Evolutionary conservation across 169 alveolate species (phyloP), one percentile per base, ranked within the genome.

Genomic region (Plasmodium inui): DNA sequence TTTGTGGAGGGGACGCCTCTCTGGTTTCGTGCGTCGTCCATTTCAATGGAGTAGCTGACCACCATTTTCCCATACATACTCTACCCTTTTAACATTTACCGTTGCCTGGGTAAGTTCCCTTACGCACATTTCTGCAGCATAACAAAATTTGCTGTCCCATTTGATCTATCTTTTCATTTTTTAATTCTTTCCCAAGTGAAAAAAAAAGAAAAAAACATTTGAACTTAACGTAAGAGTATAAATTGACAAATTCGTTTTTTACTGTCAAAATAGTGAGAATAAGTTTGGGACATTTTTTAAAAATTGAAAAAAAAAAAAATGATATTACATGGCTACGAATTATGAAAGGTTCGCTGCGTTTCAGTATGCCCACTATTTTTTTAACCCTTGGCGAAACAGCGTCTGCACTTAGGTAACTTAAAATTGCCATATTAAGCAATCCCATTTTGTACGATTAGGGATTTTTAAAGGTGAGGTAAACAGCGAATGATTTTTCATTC

Each of bases 121-220:
- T 67, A 19, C 30, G 76, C 14, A 28, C n/a, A 67, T 26, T 67
- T 67, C 22, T 67, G 76, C 37, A 1, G 39, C 17, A 67, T 22
- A 67, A 67, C 37, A 67, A 67, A 50, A 67, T 67, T 67, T 67
- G 37, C 37, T 67, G n/a, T 28, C 76, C 76, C 76, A 67, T 67
- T 28, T 67, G 76, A 67, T 67, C 41, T 26, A 26, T 67, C 1
- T 67, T 67, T 26, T 37, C 17, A 67, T 6, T 67, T 67, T 67
- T 67, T 67, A 22, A 67, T 67, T 67, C 22, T 9, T 67, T 67
- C 37, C 14, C 14, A 19, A 61, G 76, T 67, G n/a, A 26, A 67
- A 67, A 67, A 26, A 67, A 67, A 26, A 67, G 14, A 26, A 19
- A 44, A 26, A 19, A 44, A 44, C 53, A 67, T 67, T 67, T n/a